Base-by-base conservation (phyloP, 2,329 filamentous ascomycete species). In the Aspergillus sp. region DNA sequence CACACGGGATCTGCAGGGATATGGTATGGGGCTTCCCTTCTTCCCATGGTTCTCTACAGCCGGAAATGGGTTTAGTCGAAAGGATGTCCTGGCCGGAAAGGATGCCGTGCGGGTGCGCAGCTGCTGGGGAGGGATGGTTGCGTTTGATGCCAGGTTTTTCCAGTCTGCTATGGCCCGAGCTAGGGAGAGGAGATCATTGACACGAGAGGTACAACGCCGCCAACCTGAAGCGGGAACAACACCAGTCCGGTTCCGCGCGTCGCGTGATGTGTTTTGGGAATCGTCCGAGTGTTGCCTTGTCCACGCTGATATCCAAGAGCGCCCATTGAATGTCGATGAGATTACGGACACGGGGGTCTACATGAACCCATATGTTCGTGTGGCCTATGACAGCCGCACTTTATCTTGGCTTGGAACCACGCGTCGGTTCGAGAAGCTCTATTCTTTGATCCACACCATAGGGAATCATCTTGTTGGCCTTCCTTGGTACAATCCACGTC, bases 61-160 rank as follows among this genome's bases (percentile, higher is more conserved):
- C 9, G 72, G 72, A 1, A 62, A 74, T 9, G 79, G 70, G 0
- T 67, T 67, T n/a, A 81, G 76, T 34, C 74, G 84, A 40, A 70
- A 73, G 4, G 83, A 85, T 59, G 81, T 88, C 12, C 63, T 86
- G 1, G 69, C 69, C 0, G 77, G 80, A 46, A 71, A 62, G 41
- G 72, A 74, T 52, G 69, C 83, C 0, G 84, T 89, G 1, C 76
- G 80, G 6, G 85, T 88, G 1, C 78, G 77, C 56, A 82, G 81
- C 52, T 89, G 86, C 66, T 89, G 85, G 86, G 83, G 84, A 44
- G 86, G 86, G 26, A 88, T 88, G 78, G 82, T 73, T 27, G 71
- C 72, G 10, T 74, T 74, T 51, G 71, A 74, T 51, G 71, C 71
- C 7, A 62, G 57, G 33, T 73, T 68, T 43, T 73, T 74, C 54